phyloP scores from a whole-genome alignment of 1,139 yeast species.

The Saccharomyces pastorianus region DNA sequence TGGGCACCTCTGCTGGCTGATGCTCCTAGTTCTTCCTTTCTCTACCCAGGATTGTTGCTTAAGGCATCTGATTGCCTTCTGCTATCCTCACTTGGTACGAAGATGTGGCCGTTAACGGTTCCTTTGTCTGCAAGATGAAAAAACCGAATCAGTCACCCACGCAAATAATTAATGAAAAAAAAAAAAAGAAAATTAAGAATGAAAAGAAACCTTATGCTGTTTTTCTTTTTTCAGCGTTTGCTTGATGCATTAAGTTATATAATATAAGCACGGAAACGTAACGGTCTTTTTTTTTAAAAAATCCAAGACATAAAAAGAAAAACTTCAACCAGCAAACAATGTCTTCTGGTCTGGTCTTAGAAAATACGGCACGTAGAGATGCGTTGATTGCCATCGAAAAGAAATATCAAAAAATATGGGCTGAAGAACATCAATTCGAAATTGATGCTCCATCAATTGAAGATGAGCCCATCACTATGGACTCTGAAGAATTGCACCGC shows the following conservation, averaged over 20 bases:
- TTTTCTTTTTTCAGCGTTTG: not conserved
- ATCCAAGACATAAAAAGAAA: not conserved
- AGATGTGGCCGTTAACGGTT: not conserved
- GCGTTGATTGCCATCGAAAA: constrained; percentile 82
- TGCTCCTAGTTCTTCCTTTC: too few species aligned
- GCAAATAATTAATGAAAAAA: not conserved
- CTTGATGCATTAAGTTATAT: not conserved
- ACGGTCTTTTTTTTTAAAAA: not conserved
- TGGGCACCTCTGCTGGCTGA: too few species aligned
- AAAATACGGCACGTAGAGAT: constrained; percentile 83
- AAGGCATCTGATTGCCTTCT: not conserved
- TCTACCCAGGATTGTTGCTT: too few species aligned
- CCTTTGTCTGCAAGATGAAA: not conserved
- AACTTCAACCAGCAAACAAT: not conserved
- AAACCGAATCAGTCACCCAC: not conserved
- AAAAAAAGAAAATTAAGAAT: not conserved
- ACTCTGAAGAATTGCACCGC: constrained; percentile 60
- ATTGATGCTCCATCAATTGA: constrained; percentile 78
- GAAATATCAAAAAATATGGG: constrained; percentile 83
- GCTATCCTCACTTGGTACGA: not conserved
- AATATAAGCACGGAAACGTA: not conserved
- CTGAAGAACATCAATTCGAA: constrained; percentile 75
- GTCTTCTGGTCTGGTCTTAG: constrained; percentile 30
- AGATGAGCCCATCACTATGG: constrained; percentile 51
- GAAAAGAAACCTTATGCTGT: not conserved